Evolutionary conservation across 345 rosid species (phyloP), one percentile per base, ranked within the genome.

Genomic region (Eucalyptus coolabah): DNA sequence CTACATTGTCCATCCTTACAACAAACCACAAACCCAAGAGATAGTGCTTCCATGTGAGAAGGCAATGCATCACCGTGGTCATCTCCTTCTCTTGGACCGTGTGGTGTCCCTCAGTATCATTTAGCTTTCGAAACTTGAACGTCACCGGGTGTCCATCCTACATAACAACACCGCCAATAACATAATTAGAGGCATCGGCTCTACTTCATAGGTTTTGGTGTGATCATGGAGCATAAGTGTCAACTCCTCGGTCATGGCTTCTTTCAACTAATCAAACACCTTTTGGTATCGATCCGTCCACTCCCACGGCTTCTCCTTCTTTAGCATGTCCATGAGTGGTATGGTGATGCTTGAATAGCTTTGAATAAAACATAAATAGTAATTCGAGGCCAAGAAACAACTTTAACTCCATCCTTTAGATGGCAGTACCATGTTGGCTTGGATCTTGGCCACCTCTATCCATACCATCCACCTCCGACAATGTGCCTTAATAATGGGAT

Each of bases 41-140:
- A 30, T 14, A 14, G 72, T 63, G 9, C 32, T 15, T 14, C 34
- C 18, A 30, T 4, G 30, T 63, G 9, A 2, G 2, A 30, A 63
- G 30, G 14, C 34, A 63, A 14, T 30, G 19, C 19, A 63, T n/a
- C 9, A 14, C 3, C 0, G 0, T 0, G 0, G 18, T 30, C 72
- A 63, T 63, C 34, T 63, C 9, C 9, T 63, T 63, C 34, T 63
- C 69, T 30, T 14, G 34, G 32, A 63, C 3, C 0, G 3, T 63
- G 8, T 63, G 32, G 4, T 30, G 8, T n/a, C 32, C 3, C 32
- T 63, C 0, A 4, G 5, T 63, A 7, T 63, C 18, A 14, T 30
- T 63, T 15, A 63, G 9, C 9, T 63, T 63, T 30, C 0, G 1
- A 14, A 14, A 30, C 17, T 30, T n/a, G 17, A 28, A 63, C 0